phyloP scores from a whole-genome alignment of 169 alveolate species.

The Cryptosporidium parvum region DNA sequence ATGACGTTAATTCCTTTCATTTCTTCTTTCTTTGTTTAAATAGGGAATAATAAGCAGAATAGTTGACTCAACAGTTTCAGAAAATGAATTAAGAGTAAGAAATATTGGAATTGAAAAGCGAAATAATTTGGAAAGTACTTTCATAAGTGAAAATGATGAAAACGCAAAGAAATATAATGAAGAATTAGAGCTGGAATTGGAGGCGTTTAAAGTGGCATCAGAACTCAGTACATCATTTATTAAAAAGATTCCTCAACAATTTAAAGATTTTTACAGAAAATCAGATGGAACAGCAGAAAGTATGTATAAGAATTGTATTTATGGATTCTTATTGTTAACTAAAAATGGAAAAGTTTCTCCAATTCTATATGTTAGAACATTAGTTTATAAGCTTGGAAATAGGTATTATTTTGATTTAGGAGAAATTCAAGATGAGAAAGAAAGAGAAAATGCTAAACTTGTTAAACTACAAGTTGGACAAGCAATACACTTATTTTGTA shows the following conservation, averaged over 20 bases:
- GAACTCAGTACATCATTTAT: constrained; percentile 28
- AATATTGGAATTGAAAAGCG: not conserved
- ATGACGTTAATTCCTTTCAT: no score
- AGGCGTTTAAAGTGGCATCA: constrained; percentile 39
- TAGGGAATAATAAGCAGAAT: not conserved
- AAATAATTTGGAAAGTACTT: no score
- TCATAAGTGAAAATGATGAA: not conserved
- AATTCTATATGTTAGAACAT: constrained; percentile 30
- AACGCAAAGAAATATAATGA: not conserved
- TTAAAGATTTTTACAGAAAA: not conserved
- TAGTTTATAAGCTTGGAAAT: constrained; percentile 11
- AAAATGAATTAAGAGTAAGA: not conserved
- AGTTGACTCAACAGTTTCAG: not conserved
- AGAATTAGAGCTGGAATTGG: constrained; percentile 11
- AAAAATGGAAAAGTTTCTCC: not conserved
- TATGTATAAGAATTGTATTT: constrained; percentile 44
- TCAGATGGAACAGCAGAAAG: constrained; percentile 58
- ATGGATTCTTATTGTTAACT: constrained; percentile 5
- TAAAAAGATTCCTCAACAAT: constrained; percentile 16
- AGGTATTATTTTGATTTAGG: constrained; percentile 20
- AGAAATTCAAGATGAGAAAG: not conserved
- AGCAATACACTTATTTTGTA: constrained; percentile 51
- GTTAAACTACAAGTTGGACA: not conserved
- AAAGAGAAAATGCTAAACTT: not conserved
- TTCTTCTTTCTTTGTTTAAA: not conserved